phyloP scores from a whole-genome alignment of 2,329 filamentous ascomycete species.

The Colletotrichum phormii region DNA sequence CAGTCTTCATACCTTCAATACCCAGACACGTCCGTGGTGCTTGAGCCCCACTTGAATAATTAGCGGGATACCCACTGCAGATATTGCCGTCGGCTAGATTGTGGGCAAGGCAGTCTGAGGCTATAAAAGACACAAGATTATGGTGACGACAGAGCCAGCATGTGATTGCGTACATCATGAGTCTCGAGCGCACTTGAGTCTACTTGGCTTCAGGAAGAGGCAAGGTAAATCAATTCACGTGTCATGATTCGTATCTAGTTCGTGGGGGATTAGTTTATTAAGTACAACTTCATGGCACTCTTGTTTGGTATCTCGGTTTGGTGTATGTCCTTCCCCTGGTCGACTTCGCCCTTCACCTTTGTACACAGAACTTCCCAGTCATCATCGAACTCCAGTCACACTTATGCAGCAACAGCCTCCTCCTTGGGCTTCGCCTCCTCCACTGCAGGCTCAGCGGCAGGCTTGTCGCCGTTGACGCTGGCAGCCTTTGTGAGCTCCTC shows the following conservation, averaged over 20 bases:
- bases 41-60: too few relatives aligned
- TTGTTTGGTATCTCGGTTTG: conserved; percentile 21
- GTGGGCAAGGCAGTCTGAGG: neutral
- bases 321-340: neutral
- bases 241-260: conserved; percentile 27
- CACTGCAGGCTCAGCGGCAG: conserved; percentile 44
- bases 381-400: neutral
- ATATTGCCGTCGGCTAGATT: too few relatives aligned
- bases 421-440: conserved; percentile 34
- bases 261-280: conserved; percentile 28
- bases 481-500: conserved; percentile 49
- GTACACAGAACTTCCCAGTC: conserved; percentile 15
- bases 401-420: conserved; percentile 36
- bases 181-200: too few relatives aligned
- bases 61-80: too few relatives aligned
- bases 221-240: neutral
- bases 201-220: neutral
- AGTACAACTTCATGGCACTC: conserved; percentile 18
- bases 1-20: too few relatives aligned
- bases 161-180: neutral
- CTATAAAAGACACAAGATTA: neutral
- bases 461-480: conserved; percentile 50
- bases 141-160: neutral
- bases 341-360: conserved; percentile 8
- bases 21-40: too few relatives aligned